Percentiles rank a stretch among this genome's conserved stretches.
Evolutionary conservation across 371 early-diverging fungal genomes (phyloP).

Genomic region (Rhizopus arrhizus): DNA sequence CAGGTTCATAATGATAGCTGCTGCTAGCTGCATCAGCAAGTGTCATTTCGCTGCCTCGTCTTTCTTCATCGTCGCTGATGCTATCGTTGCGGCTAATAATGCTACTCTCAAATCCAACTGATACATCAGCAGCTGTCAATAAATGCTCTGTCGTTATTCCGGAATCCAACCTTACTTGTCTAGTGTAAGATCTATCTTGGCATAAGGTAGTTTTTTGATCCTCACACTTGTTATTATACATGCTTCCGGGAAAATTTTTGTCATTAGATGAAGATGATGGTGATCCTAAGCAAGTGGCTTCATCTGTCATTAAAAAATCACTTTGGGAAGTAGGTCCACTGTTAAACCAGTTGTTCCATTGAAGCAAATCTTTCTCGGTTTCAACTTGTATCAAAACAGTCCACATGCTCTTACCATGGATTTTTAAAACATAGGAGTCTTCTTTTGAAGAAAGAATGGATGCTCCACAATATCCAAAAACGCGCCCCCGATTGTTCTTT

Average conservation of each 20-base stretch:
- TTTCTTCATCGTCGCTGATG: neutral
- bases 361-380: constrained; percentile 41
- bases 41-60: constrained; percentile 25
- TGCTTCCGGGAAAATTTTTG: neutral
- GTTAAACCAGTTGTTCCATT: constrained; percentile 53
- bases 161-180: constrained; percentile 15
- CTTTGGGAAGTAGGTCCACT: neutral
- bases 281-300: constrained; percentile 2
- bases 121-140: constrained; percentile 2
- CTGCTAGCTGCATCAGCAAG: constrained; percentile 12
- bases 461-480: constrained; percentile 15
- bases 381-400: constrained; percentile 56
- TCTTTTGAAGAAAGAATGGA: constrained; percentile 25
- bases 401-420: constrained; percentile 42
- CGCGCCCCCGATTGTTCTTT: constrained; percentile 8
- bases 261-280: neutral
- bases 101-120: neutral
- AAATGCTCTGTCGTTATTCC: constrained; percentile 20
- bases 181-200: constrained; percentile 1
- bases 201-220: neutral
- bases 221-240: constrained; percentile 2
- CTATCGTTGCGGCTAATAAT: neutral
- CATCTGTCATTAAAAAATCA: constrained; percentile 7
- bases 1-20: constrained; percentile 9
- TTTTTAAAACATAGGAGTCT: constrained; percentile 47